A percentile compares a stretch with the other conserved stretches of the same genome.
Evolutionary conservation across 257 asterid species (phyloP).

Genomic region (Lycium barbarum): DNA sequence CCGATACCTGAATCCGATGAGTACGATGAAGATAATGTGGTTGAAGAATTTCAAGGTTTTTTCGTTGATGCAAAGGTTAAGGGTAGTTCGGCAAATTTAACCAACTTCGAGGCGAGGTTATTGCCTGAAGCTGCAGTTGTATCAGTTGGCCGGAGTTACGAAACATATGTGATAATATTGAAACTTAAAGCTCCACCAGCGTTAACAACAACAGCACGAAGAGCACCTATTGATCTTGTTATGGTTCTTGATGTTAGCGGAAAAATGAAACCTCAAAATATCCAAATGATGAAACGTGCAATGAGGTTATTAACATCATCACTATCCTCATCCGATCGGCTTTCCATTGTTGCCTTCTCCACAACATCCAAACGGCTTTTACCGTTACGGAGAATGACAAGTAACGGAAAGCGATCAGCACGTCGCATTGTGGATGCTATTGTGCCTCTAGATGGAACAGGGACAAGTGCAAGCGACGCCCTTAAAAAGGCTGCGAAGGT

Average conservation of each 20-base stretch:
- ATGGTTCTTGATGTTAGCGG: constrained; percentile 77
- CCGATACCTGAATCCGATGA: constrained; percentile 93
- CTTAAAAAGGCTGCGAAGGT: constrained; percentile 91
- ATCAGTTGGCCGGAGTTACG: constrained; percentile 68
- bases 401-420: constrained; percentile 76
- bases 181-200: constrained; percentile 71
- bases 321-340: constrained; percentile 78
- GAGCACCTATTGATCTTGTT: constrained; percentile 87
- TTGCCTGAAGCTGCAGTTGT: constrained; percentile 78
- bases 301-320: constrained; percentile 79
- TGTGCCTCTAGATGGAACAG: constrained; percentile 64
- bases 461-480: constrained; percentile 68
- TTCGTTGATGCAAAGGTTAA: constrained; percentile 41
- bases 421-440: constrained; percentile 87
- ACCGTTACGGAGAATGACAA: constrained; percentile 83
- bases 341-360: constrained; percentile 93
- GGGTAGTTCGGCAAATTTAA: constrained; percentile 22
- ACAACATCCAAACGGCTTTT: constrained; percentile 79
- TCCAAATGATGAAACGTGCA: constrained; percentile 67
- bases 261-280: constrained; percentile 61
- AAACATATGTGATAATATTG: constrained; percentile 72
- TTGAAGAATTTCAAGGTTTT: constrained; percentile 78
- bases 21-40: constrained; percentile 55
- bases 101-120: constrained; percentile 57
- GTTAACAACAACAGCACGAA: constrained; percentile 34